Conservation (phyloP, 495 filamentous ascomycete species). For the Aspergillus bridgeri region DNA sequence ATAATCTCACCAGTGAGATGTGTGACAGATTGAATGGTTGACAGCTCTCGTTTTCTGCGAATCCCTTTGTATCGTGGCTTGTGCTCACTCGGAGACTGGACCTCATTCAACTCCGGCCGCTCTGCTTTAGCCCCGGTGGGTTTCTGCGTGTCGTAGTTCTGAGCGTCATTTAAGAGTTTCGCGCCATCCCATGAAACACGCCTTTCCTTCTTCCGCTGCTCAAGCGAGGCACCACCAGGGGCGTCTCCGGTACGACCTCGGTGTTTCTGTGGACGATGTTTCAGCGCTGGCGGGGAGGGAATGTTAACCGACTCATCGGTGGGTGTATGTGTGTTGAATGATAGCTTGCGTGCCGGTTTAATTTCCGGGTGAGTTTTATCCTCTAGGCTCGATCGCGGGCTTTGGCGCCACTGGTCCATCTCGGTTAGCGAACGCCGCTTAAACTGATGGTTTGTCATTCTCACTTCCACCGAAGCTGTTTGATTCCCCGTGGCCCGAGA, state of each 20-base stretch:
- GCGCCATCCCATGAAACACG: slow-evolving; percentile 47
- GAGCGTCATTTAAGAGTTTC: slow-evolving; percentile 33
- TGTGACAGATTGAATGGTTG: slow-evolving; percentile 38
- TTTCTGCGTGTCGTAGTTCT: slow-evolving; percentile 13
- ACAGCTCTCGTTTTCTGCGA: slow-evolving; percentile 10
- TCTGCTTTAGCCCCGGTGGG: slow-evolving; percentile 4
- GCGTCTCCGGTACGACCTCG: slow-evolving; percentile 30
- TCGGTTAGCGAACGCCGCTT: slow-evolving; percentile 42
- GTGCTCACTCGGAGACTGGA: slow-evolving; percentile 20
- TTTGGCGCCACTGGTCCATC: slow-evolving; percentile 35
- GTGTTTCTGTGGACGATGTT: slow-evolving; percentile 43
- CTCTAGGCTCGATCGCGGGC: slow-evolving; percentile 29
- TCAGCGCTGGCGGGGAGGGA: slow-evolving; percentile 42
- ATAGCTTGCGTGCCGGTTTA: slow-evolving; percentile 29
- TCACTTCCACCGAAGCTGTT: slow-evolving; percentile 35
- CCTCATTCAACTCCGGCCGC: slow-evolving; percentile 11
- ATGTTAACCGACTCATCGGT: slow-evolving; percentile 28
- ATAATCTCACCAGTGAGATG: slow-evolving; percentile 43
- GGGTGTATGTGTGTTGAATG: slow-evolving; percentile 26
- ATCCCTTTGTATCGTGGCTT: slow-evolving; percentile 16
- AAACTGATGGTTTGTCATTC: slow-evolving; percentile 36
- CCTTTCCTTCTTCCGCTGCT: slow-evolving; percentile 32
- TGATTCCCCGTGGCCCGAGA: slow-evolving; percentile 25
- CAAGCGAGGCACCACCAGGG: slow-evolving; percentile 10
- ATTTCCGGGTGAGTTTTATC: slow-evolving; percentile 32